These are phyloP conservation scores for Trichoderma asperellum DNA, from an alignment of 2,329 filamentous ascomycete species.

Conservation along the genomic window DNA sequence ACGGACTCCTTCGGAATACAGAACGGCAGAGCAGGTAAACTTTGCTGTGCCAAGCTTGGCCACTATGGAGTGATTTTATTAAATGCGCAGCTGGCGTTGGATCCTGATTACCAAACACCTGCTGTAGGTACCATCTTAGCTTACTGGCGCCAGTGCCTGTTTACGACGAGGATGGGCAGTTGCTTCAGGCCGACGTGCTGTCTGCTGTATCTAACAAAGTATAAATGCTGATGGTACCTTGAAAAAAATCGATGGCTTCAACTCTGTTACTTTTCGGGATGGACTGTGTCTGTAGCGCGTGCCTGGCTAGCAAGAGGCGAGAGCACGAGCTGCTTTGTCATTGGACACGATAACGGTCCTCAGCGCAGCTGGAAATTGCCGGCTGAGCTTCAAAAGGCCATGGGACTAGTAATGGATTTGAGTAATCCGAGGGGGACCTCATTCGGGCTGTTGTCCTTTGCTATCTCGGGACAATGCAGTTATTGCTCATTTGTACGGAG, in stretches of 20 bases:
- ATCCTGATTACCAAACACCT: neutral
- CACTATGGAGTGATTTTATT: neutral
- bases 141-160: neutral
- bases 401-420: neutral
- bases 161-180: neutral
- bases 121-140: neutral
- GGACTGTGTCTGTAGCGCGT: neutral
- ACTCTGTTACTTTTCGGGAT: neutral
- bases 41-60: neutral
- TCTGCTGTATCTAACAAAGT: conserved; percentile 1
- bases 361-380: neutral
- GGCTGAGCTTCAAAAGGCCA: neutral
- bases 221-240: conserved; percentile 4
- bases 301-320: neutral
- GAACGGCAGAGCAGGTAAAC: neutral
- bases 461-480: conserved; percentile 7
- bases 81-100: neutral
- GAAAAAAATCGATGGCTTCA: neutral
- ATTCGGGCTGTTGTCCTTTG: neutral
- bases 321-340: neutral
- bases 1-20: neutral
- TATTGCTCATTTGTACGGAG: neutral
- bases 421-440: neutral
- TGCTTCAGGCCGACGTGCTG: neutral
- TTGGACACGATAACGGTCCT: neutral